Conservation (phyloP, 176 grass and related monocot genomes). For the Chrysopogon serrulatus region DNA sequence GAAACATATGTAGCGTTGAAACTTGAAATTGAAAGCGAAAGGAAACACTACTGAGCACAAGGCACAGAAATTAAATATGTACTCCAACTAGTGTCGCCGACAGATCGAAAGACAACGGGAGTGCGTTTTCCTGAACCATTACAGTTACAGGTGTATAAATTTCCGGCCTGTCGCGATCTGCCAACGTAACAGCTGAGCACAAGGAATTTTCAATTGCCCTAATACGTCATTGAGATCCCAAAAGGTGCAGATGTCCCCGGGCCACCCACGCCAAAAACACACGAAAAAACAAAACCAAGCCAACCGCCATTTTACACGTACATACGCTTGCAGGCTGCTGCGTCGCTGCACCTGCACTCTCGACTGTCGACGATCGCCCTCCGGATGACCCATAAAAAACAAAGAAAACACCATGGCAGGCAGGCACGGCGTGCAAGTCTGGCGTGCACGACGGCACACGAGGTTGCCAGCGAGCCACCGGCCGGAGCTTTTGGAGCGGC, state of each 20-base stretch:
- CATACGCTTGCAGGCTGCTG: not conserved
- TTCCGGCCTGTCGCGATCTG: not conserved
- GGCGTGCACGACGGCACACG: not conserved
- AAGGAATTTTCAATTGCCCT: not conserved
- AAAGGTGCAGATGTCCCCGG: not conserved
- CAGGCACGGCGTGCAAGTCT: not conserved
- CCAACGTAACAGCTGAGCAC: not conserved
- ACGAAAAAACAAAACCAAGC: not conserved
- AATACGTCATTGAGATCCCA: conserved; percentile 9
- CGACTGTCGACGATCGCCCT: not conserved
- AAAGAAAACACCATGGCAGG: not conserved
- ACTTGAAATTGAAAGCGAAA: not conserved
- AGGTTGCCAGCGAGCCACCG: not conserved
- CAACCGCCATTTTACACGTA: not conserved
- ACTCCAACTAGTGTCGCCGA: not conserved
- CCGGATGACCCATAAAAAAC: not conserved
- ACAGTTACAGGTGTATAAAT: not conserved
- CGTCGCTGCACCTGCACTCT: too few species aligned
- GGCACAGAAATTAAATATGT: not conserved
- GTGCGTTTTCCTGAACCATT: not conserved
- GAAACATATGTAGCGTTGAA: not conserved
- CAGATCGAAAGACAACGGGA: not conserved
- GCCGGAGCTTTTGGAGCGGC: conserved; percentile 1
- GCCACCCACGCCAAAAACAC: not conserved
- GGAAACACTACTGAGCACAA: not conserved